phyloP scores from a whole-genome alignment of 2,329 filamentous ascomycete genomes.

The Sordariomycetes sp. region DNA sequence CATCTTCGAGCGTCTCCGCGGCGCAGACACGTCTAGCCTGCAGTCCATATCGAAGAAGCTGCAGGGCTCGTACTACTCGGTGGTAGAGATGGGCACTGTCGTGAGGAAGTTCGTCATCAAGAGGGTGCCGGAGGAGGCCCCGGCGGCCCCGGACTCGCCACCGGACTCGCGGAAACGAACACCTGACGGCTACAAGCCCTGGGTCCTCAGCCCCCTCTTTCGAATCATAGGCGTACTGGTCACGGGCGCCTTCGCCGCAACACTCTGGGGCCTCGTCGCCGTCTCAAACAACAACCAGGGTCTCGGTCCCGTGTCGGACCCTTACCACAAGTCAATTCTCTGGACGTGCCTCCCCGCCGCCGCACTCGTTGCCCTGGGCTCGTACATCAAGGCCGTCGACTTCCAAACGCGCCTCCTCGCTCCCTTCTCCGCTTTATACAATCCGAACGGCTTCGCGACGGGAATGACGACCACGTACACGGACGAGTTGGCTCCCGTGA shows the following conservation, averaged over 20 bases:
- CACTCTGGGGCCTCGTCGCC: conserved; percentile 13
- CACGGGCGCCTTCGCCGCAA: conserved; percentile 10
- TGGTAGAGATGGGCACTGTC: conserved; percentile 4
- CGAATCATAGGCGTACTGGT: conserved; percentile 9
- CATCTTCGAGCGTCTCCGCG: conserved; percentile 12
- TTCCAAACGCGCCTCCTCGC: conserved; percentile 15
- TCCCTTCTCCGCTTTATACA: conserved; percentile 14
- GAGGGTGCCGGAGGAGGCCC: conserved; percentile 1
- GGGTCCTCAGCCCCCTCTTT: conserved; percentile 11
- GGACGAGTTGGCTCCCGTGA: conserved; percentile 16
- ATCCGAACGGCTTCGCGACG: conserved; percentile 13
- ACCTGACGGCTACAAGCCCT: conserved; percentile 13
- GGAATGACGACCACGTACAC: conserved; percentile 16
- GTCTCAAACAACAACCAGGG: conserved; percentile 11
- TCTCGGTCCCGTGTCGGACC: not conserved
- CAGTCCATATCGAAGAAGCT: conserved; percentile 11
- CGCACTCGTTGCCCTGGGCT: conserved; percentile 9
- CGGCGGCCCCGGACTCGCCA: not conserved
- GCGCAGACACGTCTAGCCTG: conserved; percentile 14
- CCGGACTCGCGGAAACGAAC: conserved; percentile 3
- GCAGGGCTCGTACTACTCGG: conserved; percentile 17
- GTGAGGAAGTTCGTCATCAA: not conserved
- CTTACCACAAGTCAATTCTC: conserved; percentile 3
- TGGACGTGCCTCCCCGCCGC: conserved; percentile 17
- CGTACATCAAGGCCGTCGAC: conserved; percentile 15